Conservation (phyloP, 2,329 filamentous ascomycete genomes). For the Fusarium sp. region DNA sequence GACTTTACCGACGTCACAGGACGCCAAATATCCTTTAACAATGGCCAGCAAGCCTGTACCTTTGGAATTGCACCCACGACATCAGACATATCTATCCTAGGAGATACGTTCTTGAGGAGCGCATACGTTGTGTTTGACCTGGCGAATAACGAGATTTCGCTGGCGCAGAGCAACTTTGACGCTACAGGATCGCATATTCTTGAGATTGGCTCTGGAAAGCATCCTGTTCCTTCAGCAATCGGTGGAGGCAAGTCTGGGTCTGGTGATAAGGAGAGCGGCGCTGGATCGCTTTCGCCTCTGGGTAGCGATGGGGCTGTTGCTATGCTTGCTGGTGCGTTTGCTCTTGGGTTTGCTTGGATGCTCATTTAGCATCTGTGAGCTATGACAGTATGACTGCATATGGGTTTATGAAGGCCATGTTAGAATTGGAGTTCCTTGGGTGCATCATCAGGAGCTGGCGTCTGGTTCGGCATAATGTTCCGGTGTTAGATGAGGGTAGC, state of each 20-base stretch:
- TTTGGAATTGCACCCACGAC: constrained; percentile 74
- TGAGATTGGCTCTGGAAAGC: constrained; percentile 64
- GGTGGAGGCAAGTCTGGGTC: constrained; percentile 49
- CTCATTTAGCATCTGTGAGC: constrained; percentile 16
- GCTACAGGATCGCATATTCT: constrained; percentile 57
- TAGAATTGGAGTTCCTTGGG: neutral
- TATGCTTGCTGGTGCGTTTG: constrained; percentile 17
- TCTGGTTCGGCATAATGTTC: neutral
- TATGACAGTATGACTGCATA: neutral
- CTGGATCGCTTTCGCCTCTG: constrained; percentile 14
- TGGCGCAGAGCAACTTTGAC: constrained; percentile 75
- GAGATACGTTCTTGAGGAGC: constrained; percentile 79
- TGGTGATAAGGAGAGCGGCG: constrained; percentile 9
- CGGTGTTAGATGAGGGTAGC: neutral
- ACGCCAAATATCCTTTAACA: constrained; percentile 60
- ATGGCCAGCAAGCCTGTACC: constrained; percentile 68
- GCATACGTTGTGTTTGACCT: constrained; percentile 83
- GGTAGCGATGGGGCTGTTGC: neutral
- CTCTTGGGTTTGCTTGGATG: constrained; percentile 30
- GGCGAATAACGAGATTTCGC: constrained; percentile 75
- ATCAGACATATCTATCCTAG: constrained; percentile 68
- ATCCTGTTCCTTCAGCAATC: constrained; percentile 65
- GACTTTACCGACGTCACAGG: constrained; percentile 60
- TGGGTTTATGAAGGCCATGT: neutral
- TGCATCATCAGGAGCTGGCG: neutral